phyloP scores from a whole-genome alignment of 2,329 filamentous ascomycete species.

The Talaromyces pinophilus region DNA sequence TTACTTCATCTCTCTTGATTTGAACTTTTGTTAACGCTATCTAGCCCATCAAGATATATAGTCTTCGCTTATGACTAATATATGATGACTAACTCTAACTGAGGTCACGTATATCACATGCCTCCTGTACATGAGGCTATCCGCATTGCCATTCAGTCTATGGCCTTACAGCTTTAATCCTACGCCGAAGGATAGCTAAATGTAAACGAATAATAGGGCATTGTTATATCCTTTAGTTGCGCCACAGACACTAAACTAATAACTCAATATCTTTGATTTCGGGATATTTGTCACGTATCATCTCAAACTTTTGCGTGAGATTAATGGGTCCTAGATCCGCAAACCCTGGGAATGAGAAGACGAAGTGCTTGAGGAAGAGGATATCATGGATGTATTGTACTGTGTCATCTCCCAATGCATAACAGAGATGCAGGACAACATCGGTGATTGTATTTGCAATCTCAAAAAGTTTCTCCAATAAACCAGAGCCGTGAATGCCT shows the following conservation, averaged over 20 bases:
- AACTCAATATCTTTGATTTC: constrained; percentile 25
- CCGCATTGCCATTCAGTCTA: no score
- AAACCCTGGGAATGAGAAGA: constrained; percentile 53
- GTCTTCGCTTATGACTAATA: no score
- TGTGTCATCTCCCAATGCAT: constrained; percentile 50
- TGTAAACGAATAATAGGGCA: no score
- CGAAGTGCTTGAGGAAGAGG: constrained; percentile 53
- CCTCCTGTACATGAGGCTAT: no score
- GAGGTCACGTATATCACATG: no score
- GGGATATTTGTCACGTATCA: constrained; percentile 29
- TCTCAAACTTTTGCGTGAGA: constrained; percentile 45
- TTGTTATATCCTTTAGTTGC: no score
- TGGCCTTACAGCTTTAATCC: no score
- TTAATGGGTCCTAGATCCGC: constrained; percentile 51
- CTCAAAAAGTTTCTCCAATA: constrained; percentile 62
- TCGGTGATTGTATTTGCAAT: constrained; percentile 62
- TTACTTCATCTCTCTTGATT: no score
- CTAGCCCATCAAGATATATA: no score
- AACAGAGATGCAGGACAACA: constrained; percentile 56
- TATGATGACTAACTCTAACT: no score
- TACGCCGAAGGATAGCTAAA: no score
- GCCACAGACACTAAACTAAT: constrained; percentile 20
- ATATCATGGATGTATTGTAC: constrained; percentile 56
- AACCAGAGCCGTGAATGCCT: constrained; percentile 58
- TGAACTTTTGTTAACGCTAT: no score